Evolutionary conservation across 75 land plant species (phyloP).

Genomic region (Cryptomeria japonica): DNA sequence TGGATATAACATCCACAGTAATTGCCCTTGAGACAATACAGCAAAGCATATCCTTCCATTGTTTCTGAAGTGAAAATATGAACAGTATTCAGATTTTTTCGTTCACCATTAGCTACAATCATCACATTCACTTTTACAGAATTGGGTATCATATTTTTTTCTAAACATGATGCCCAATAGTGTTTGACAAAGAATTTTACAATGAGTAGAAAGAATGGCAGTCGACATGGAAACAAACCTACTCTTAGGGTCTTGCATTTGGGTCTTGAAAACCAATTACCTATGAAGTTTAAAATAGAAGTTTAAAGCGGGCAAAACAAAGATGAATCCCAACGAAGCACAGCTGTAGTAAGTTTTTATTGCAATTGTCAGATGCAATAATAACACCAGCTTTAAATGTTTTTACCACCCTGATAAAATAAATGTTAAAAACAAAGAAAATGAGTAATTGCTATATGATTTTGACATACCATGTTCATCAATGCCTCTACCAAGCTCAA

Average conservation of each 20-base stretch:
- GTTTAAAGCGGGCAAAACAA: neutral
- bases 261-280: neutral
- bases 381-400: neutral
- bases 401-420: neutral
- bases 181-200: neutral
- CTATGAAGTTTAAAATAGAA: neutral
- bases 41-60: constrained; percentile 20
- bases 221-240: neutral
- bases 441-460: neutral
- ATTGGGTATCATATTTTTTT: neutral
- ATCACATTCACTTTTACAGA: neutral
- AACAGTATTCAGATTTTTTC: neutral
- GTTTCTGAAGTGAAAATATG: constrained; percentile 7
- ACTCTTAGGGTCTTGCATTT: neutral
- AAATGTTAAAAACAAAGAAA: neutral
- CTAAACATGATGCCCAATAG: neutral
- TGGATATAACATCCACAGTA: constrained; percentile 10
- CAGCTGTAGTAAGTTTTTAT: neutral
- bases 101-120: neutral
- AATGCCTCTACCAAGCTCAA: constrained; percentile 47
- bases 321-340: neutral
- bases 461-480: constrained; percentile 49
- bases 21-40: constrained; percentile 19
- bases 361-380: neutral
- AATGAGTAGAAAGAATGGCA: neutral